These are phyloP conservation scores for Candida vaughaniae DNA, from an alignment of 805 yeast genomes.

Conservation along the genomic window DNA sequence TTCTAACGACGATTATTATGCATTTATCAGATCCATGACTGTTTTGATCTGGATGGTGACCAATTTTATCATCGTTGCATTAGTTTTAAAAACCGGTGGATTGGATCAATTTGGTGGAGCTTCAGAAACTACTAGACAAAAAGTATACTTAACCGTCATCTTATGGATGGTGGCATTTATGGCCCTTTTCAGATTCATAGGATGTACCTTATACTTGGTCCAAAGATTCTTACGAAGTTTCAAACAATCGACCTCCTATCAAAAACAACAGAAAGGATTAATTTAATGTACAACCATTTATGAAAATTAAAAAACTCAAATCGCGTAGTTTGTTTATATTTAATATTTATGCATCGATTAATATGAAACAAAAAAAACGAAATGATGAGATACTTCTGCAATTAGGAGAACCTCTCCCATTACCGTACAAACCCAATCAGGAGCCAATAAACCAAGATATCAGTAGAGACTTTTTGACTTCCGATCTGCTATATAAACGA, in stretches of 20 bases:
- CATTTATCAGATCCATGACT: conserved; percentile 45
- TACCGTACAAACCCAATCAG: conserved; percentile 12
- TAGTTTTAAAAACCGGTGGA: conserved; percentile 46
- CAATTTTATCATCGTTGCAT: conserved; percentile 40
- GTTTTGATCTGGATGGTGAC: conserved; percentile 47
- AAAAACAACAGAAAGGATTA: conserved; percentile 13
- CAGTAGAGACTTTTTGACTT: neutral
- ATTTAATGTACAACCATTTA: conserved; percentile 7
- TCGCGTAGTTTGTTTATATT: conserved; percentile 5
- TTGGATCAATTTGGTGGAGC: conserved; percentile 39
- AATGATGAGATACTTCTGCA: conserved; percentile 12
- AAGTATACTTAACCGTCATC: conserved; percentile 49
- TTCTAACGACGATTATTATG: conserved; percentile 46
- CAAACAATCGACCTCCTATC: conserved; percentile 16
- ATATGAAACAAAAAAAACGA: conserved; percentile 6
- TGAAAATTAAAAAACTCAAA: no score
- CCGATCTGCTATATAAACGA: conserved; percentile 1
- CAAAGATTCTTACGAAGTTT: conserved; percentile 31
- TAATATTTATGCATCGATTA: no score
- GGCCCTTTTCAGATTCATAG: conserved; percentile 56
- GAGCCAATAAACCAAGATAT: neutral
- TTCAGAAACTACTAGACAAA: conserved; percentile 31
- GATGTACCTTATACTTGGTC: conserved; percentile 49
- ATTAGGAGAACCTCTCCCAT: conserved; percentile 17
- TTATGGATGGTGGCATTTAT: conserved; percentile 63